Percentiles rank a stretch among this genome's conserved stretches.
These are phyloP conservation scores for Fusarium tricinctum DNA, from an alignment of 2,329 filamentous ascomycete species.

Conservation along the genomic window DNA sequence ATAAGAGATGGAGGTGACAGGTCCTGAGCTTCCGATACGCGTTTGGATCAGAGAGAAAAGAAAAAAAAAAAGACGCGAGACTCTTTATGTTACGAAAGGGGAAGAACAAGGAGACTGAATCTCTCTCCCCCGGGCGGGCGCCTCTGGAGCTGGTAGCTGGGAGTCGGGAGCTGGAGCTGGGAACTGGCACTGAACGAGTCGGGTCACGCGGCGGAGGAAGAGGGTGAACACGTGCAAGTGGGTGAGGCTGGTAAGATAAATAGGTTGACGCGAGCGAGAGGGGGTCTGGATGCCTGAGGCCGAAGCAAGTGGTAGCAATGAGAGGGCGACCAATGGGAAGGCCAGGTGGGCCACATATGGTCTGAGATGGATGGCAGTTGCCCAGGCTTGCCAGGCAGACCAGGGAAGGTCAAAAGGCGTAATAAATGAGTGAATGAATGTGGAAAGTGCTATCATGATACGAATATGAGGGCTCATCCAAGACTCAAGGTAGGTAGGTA, in stretches of 20 bases:
- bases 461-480: background rate
- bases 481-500: no score
- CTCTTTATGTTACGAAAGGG: constrained; percentile 52
- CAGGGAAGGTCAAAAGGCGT: constrained; percentile 26
- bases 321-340: constrained; percentile 39
- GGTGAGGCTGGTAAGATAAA: constrained; percentile 56
- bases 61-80: constrained; percentile 34
- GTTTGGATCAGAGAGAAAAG: constrained; percentile 13
- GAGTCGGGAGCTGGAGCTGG: constrained; percentile 34
- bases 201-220: constrained; percentile 58
- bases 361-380: constrained; percentile 39
- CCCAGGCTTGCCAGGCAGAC: constrained; percentile 6
- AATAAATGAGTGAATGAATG: constrained; percentile 20
- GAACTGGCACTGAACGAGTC: constrained; percentile 46
- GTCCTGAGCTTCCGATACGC: constrained; percentile 31
- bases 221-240: constrained; percentile 59
- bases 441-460: constrained; percentile 21
- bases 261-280: constrained; percentile 44
- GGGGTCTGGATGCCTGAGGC: constrained; percentile 44
- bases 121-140: constrained; percentile 6
- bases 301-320: constrained; percentile 16
- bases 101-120: constrained; percentile 39
- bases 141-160: constrained; percentile 28
- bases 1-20: constrained; percentile 13
- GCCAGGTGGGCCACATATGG: constrained; percentile 42